phyloP scores from a whole-genome alignment of 148 eudicot species.

The Dianthus caryophyllus region DNA sequence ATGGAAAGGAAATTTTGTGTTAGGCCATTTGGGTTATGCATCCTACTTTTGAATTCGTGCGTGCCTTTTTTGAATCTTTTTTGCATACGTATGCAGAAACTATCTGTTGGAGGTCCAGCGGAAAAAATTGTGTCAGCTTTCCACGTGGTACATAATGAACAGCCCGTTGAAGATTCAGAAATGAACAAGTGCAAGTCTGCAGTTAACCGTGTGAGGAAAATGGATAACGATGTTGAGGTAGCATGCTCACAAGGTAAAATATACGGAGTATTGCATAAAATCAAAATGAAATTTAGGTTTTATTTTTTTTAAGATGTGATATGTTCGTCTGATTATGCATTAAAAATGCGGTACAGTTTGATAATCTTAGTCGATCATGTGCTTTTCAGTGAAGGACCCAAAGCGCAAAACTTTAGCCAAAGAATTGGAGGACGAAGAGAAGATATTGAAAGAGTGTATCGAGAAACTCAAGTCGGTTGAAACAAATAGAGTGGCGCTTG shows the following conservation, averaged over 20 bases:
- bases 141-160: slow-evolving; percentile 65
- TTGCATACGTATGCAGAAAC: slow-evolving; percentile 46
- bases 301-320: not conserved
- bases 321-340: not conserved
- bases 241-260: slow-evolving; percentile 71
- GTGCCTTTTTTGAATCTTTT: not conserved
- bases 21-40: not conserved
- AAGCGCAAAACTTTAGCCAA: slow-evolving; percentile 60
- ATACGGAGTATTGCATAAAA: not conserved
- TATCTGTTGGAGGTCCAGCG: slow-evolving; percentile 70
- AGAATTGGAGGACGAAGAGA: slow-evolving; percentile 82
- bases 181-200: slow-evolving; percentile 79
- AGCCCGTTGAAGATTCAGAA: slow-evolving; percentile 59
- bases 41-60: not conserved
- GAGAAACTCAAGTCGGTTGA: slow-evolving; percentile 78
- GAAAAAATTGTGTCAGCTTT: slow-evolving; percentile 90
- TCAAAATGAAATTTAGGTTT: not conserved
- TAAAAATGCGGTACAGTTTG: slow-evolving; percentile 2
- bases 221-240: slow-evolving; percentile 75
- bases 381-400: slow-evolving; percentile 72
- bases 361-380: slow-evolving; percentile 17
- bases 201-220: slow-evolving; percentile 64
- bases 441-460: slow-evolving; percentile 53
- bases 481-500: slow-evolving; percentile 75
- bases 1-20: not conserved